A percentile compares a stretch with the other conserved stretches of the same genome.
Conservation (phyloP, 176 grass and related monocot species). For the Themeda triandra region DNA sequence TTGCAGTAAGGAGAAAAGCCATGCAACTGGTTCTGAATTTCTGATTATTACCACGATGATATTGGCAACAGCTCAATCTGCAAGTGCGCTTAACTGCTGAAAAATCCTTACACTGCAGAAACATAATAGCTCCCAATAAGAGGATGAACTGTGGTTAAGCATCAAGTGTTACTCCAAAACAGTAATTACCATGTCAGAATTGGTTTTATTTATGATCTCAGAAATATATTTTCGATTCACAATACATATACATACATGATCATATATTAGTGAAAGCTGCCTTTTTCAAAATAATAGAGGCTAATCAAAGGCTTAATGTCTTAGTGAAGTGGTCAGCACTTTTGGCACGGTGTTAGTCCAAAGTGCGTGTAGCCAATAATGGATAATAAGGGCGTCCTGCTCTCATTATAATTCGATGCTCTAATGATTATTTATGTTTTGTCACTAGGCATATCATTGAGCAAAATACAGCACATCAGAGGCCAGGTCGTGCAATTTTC, state of each 20-base stretch:
- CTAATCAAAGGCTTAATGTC: neutral
- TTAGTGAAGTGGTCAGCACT: constrained; percentile 20
- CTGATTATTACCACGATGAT: neutral
- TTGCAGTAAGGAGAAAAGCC: neutral
- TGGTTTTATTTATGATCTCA: neutral
- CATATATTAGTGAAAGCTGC: neutral
- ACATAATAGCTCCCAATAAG: neutral
- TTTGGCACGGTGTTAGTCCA: neutral
- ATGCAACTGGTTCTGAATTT: neutral
- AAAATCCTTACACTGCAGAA: neutral
- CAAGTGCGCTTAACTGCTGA: neutral
- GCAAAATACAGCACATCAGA: neutral
- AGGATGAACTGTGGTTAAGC: neutral
- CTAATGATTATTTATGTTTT: constrained; percentile 14
- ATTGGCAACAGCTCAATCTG: no score
- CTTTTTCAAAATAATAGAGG: neutral
- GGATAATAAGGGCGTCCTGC: neutral
- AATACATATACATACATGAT: neutral
- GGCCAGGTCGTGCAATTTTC: neutral
- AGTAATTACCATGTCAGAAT: neutral
- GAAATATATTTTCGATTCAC: neutral
- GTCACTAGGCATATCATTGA: constrained; percentile 16
- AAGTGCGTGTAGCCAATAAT: constrained; percentile 1
- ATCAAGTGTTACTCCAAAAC: neutral
- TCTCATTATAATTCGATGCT: neutral